phyloP scores from a whole-genome alignment of 257 asterid species.

The Solanum commersonii region DNA sequence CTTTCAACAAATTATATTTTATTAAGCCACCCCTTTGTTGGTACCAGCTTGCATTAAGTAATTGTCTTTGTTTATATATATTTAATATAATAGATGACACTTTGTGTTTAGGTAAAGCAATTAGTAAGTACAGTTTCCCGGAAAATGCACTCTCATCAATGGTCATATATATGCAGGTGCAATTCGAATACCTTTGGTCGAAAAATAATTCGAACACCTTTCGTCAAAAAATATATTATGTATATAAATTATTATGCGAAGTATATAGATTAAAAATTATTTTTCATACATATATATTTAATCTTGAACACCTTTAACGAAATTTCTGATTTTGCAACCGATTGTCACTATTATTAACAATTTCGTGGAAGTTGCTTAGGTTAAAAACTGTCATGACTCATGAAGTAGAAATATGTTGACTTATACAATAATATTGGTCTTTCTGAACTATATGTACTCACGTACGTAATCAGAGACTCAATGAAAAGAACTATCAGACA shows the following conservation, averaged over 20 bases:
- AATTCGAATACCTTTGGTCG: rapidly evolving
- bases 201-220: too few species aligned
- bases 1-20: background rate
- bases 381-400: background rate
- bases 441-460: background rate
- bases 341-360: background rate
- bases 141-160: background rate
- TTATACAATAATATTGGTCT: background rate
- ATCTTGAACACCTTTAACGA: too few species aligned
- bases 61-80: background rate
- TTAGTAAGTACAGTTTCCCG: background rate
- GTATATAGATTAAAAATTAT: too few species aligned
- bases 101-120: background rate
- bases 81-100: background rate
- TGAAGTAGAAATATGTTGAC: background rate
- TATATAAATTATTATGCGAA: too few species aligned
- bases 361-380: background rate
- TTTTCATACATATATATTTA: too few species aligned
- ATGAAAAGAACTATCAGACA: too few species aligned
- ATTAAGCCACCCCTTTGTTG: background rate
- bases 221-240: too few species aligned
- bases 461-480: too few species aligned
- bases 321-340: rapidly evolving
- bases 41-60: background rate
- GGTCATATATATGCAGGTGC: too few species aligned